phyloP scores from a whole-genome alignment of 176 grass and related monocot genomes.

The Rhynchospora tenuis region DNA sequence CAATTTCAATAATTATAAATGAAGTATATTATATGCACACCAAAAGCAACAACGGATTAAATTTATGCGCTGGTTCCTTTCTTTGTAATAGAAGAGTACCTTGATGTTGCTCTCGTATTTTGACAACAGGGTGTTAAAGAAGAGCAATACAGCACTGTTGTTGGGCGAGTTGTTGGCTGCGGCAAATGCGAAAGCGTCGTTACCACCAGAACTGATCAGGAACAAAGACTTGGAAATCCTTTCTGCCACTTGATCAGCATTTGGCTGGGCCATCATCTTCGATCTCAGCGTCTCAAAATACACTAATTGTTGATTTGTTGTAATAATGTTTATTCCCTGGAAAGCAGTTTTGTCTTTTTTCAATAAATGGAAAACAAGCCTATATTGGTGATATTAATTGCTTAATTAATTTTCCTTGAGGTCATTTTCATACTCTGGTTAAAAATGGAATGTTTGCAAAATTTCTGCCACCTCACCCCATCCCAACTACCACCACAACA shows the following conservation, averaged over 20 bases:
- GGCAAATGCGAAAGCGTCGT: constrained; percentile 53
- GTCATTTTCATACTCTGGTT: background rate
- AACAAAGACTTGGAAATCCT: constrained; percentile 63
- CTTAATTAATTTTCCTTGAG: background rate
- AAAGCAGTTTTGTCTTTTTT: background rate
- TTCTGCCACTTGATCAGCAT: background rate
- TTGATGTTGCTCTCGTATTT: constrained; percentile 55
- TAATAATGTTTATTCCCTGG: constrained; percentile 55
- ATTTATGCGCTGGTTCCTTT: background rate
- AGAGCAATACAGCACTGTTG: constrained; percentile 27
- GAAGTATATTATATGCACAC: background rate
- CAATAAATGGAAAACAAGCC: background rate
- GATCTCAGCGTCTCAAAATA: constrained; percentile 50
- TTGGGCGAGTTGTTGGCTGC: constrained; percentile 28
- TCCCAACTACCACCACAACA: background rate
- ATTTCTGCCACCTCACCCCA: background rate
- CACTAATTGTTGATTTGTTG: constrained; percentile 53
- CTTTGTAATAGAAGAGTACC: background rate
- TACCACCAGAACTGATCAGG: constrained; percentile 48
- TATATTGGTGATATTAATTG: no score
- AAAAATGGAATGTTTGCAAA: background rate
- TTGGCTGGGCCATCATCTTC: constrained; percentile 25
- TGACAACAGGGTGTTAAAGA: constrained; percentile 38
- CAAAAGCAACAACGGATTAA: background rate
- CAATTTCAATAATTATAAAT: background rate